These are phyloP conservation scores for Colletotrichum truncatum DNA, from an alignment of 2,329 filamentous ascomycete species.

Conservation along the genomic window DNA sequence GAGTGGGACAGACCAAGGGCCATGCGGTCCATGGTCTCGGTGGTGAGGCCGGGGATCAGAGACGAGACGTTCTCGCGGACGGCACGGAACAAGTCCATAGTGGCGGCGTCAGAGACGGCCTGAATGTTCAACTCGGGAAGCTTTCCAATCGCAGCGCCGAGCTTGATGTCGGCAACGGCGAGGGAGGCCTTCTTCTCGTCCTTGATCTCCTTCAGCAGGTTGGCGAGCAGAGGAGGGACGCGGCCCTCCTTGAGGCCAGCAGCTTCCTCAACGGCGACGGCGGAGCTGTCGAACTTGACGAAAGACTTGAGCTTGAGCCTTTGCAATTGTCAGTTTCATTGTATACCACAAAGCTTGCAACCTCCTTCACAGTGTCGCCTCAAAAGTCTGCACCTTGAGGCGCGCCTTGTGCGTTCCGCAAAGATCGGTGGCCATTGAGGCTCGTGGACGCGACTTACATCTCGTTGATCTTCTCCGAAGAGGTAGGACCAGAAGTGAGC, in stretches of 20 bases:
- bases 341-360: neutral
- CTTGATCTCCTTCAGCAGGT: conserved; percentile 88
- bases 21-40: conserved; percentile 92
- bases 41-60: conserved; percentile 86
- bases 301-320: conserved; percentile 97
- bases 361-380: neutral
- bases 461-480: conserved; percentile 85
- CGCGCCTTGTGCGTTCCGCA: neutral
- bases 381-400: neutral
- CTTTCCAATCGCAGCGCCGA: conserved; percentile 92
- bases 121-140: conserved; percentile 86
- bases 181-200: conserved; percentile 97
- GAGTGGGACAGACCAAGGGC: conserved; percentile 96
- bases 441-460: conserved; percentile 67
- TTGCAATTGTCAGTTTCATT: conserved; percentile 27
- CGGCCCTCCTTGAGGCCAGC: conserved; percentile 86
- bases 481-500: conserved; percentile 76
- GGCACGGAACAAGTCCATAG: conserved; percentile 90
- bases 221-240: conserved; percentile 86
- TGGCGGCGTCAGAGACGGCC: conserved; percentile 80
- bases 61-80: conserved; percentile 92
- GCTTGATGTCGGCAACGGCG: conserved; percentile 91
- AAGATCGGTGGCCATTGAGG: conserved; percentile 7
- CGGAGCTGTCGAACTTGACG: conserved; percentile 95
- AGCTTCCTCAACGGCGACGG: conserved; percentile 89